Percentiles rank a stretch among this genome's conserved stretches.
Evolutionary conservation across 306 rosid species (phyloP).

Genomic region (Prunus armeniaca): DNA sequence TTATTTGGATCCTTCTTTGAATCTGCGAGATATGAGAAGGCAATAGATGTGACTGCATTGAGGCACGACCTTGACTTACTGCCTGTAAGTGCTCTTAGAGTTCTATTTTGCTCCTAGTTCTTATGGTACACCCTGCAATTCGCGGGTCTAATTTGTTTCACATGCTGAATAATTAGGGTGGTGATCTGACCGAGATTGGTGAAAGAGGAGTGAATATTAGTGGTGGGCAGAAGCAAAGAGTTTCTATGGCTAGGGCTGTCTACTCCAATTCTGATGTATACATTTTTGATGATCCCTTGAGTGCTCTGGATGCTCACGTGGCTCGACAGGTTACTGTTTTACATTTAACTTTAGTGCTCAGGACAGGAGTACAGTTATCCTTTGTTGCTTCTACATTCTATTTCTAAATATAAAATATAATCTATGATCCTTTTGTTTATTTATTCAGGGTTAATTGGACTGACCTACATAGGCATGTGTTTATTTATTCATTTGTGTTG

Average conservation of each 20-base stretch:
- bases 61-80: conserved; percentile 45
- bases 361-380: neutral
- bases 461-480: neutral
- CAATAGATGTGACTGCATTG: conserved; percentile 46
- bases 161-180: conserved; percentile 40
- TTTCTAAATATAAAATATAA: neutral
- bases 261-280: conserved; percentile 72
- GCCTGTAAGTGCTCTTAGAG: conserved; percentile 31
- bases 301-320: conserved; percentile 82
- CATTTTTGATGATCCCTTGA: conserved; percentile 78
- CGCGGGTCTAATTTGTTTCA: conserved; percentile 10
- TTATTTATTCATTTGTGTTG: neutral
- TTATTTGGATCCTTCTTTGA: conserved; percentile 45
- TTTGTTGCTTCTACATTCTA: neutral
- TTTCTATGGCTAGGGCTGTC: conserved; percentile 80
- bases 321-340: conserved; percentile 59
- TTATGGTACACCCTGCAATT: neutral
- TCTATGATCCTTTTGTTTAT: neutral
- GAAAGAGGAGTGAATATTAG: conserved; percentile 88
- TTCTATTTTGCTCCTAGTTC: conserved; percentile 9
- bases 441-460: neutral
- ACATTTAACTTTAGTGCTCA: conserved; percentile 8
- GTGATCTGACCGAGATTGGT: conserved; percentile 85
- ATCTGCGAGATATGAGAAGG: conserved; percentile 39
- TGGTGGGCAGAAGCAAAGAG: conserved; percentile 90